phyloP scores from a whole-genome alignment of 305 asterid species.

The Solanum hybrid region DNA sequence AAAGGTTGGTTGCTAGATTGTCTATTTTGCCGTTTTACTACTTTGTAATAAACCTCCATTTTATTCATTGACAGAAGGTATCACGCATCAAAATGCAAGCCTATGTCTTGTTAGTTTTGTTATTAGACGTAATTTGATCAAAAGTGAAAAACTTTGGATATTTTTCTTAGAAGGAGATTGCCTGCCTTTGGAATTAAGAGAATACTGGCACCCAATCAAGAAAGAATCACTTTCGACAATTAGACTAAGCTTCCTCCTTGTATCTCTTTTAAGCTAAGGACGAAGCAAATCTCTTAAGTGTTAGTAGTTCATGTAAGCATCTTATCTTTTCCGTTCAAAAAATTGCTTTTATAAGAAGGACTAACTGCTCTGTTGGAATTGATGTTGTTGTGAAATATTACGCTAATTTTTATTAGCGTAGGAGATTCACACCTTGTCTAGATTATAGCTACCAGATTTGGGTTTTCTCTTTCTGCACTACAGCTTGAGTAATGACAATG shows the following conservation, averaged over 20 bases:
- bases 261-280: neutral
- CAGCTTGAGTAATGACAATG: neutral
- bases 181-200: neutral
- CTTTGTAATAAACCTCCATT: neutral
- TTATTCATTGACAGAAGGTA: neutral
- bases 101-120: neutral
- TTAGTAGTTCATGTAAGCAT: neutral
- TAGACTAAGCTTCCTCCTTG: neutral
- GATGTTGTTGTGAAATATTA: neutral
- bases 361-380: neutral
- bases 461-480: neutral
- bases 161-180: neutral
- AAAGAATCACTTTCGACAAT: neutral
- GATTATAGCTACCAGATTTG: neutral
- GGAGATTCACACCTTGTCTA: neutral
- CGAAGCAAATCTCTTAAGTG: neutral
- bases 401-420: neutral
- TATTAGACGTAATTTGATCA: neutral
- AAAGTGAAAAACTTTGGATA: neutral
- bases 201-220: neutral
- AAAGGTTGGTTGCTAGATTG: slow-evolving; percentile 32
- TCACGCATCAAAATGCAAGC: neutral
- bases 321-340: neutral
- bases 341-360: neutral
- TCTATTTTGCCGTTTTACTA: neutral